phyloP scores from a whole-genome alignment of 164 flowering plant species.

The Berberis vulgaris region DNA sequence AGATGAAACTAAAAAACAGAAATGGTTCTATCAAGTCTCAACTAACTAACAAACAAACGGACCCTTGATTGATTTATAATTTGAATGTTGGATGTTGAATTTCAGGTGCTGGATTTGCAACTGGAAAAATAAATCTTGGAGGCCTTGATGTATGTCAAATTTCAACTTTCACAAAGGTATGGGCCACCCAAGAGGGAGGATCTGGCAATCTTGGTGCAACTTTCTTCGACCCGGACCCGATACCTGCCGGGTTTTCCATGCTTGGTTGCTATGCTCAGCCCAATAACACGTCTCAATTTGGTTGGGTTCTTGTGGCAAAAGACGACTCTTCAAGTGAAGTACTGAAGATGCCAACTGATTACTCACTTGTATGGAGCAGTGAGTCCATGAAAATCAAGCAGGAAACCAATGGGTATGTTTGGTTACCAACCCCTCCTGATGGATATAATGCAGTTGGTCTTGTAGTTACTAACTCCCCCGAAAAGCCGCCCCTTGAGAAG shows the following conservation, averaged over 20 bases:
- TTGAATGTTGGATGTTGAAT: not conserved
- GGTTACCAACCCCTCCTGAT: conserved; percentile 61
- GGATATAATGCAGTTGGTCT: conserved; percentile 60
- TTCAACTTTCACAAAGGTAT: conserved; percentile 48
- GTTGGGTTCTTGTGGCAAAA: conserved; percentile 61
- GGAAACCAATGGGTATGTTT: conserved; percentile 46
- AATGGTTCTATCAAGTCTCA: no score
- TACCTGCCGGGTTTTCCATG: conserved; percentile 61
- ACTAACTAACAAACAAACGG: no score
- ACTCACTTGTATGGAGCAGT: conserved; percentile 61
- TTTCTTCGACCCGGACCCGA: conserved; percentile 49
- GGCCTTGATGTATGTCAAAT: conserved; percentile 47
- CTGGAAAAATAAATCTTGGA: conserved; percentile 63
- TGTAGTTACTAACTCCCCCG: conserved; percentile 41
- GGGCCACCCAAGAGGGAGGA: conserved; percentile 64
- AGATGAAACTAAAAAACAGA: no score
- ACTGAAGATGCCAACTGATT: conserved; percentile 47
- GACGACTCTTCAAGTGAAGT: conserved; percentile 11
- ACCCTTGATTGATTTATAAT: not conserved
- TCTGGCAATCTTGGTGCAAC: conserved; percentile 54
- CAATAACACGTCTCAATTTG: conserved; percentile 53
- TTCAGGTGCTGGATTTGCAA: conserved; percentile 60
- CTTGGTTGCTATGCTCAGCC: conserved; percentile 68
- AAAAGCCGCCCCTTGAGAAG: conserved; percentile 55
- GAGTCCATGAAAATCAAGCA: conserved; percentile 40